Evolutionary conservation across 768 basidiomycete species (phyloP), one percentile per base, ranked within the genome.

Genomic region (Termitomyces sp.): DNA sequence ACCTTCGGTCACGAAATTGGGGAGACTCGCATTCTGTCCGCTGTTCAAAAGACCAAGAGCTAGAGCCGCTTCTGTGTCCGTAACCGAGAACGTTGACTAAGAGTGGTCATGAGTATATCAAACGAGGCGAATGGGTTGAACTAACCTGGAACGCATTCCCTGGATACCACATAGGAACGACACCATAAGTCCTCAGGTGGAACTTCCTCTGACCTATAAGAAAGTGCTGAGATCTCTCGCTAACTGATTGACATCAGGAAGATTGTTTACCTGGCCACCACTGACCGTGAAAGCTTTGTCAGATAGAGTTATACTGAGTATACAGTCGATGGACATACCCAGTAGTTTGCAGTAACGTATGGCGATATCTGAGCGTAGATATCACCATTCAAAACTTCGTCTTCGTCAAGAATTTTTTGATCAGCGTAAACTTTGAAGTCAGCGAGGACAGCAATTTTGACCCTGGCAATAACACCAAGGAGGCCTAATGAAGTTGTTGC

Each of bases 301-400:
- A 60, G 36, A 29, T n/a, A 35, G 29, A 2, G 35, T 7, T 9
- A 4, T 12, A 40, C 35, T 29, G 29, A 9, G 15, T 7, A 2
- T 39, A 15, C 22, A 27, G 20, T 1, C 25, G 31, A 52, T 40
- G 18, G 16, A 58, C 66, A 12, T 38, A 73, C 72, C 72, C 71
- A 73, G 46, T 67, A 71, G 29, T 73, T 73, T 1, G 71, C 71
- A 13, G 70, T 73, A n/a, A 72, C 71, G 49, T 68, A 73, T 7
- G 71, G 72, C 10, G 67, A 70, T 46, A 72, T 66, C 46, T 66
- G 56, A 18, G 47, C 61, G 47, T 61, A 70, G 16, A 73, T 64
- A 56, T 72, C 70, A 12, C 63, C 70, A 41, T 70, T 65, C 49
- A 72, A 54, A 31, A 72, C 66, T 5, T 68, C 63, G 15, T 57